phyloP scores from a whole-genome alignment of 192 early-diverging fungal genomes.

The Spinellus fusiger region DNA sequence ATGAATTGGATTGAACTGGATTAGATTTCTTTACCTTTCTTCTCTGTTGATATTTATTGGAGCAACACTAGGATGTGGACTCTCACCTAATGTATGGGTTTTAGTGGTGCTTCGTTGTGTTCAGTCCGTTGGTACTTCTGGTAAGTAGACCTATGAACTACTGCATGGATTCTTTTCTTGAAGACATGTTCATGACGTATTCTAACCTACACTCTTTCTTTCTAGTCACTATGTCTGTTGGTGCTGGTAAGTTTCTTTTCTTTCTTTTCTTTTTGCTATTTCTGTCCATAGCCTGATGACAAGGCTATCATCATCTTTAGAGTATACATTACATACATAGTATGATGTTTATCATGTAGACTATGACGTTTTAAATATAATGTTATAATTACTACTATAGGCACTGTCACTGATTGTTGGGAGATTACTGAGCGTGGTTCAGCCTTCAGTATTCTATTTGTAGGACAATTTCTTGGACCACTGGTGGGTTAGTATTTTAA shows the following conservation, averaged over 20 bases:
- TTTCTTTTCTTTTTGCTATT: too few relatives aligned
- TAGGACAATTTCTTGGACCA: constrained; percentile 20
- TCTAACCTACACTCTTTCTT: not conserved
- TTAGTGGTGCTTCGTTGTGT: constrained; percentile 38
- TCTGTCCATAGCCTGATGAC: too few relatives aligned
- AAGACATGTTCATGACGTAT: too few relatives aligned
- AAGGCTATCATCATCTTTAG: too few relatives aligned
- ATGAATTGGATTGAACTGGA: too few relatives aligned
- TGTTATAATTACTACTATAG: not conserved
- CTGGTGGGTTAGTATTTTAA: constrained; percentile 8
- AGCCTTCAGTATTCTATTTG: constrained; percentile 20
- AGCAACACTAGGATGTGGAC: constrained; percentile 38
- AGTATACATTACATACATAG: too few relatives aligned
- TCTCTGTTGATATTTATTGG: constrained; percentile 32
- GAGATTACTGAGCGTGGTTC: constrained; percentile 19
- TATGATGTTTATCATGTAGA: too few relatives aligned
- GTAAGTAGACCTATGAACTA: constrained; percentile 9
- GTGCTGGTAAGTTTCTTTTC: constrained; percentile 19
- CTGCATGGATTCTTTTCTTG: too few relatives aligned
- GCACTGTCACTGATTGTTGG: constrained; percentile 24
- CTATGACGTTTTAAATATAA: too few relatives aligned
- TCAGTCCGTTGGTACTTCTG: constrained; percentile 39
- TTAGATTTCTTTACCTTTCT: constrained; percentile 30
- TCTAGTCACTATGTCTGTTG: constrained; percentile 19
- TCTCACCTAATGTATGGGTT: constrained; percentile 24